Evolutionary conservation across 129 eudicot genomes (phyloP), one percentile per base, ranked within the genome.

Genomic region (Pittosporum tobira): DNA sequence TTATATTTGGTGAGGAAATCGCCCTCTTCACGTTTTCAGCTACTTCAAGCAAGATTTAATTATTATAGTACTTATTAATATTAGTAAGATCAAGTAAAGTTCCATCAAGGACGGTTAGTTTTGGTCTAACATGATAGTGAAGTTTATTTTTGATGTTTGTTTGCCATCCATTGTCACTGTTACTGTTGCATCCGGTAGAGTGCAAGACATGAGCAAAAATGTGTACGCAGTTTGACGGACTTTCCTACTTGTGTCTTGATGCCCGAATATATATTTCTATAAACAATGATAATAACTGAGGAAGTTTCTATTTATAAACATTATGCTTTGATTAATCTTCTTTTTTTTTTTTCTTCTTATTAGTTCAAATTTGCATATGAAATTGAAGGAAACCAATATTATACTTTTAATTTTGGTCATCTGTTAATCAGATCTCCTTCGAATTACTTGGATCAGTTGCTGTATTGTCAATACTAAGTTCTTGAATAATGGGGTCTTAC

Each of bases 401-500:
- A 54, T 64, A 7, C 13, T 0, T n/a, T n/a, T 27, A 23, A 42
- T 14, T 18, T 50, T n/a, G 65, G 42, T 50, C 1, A 46, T 51
- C 60, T 25, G 36, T 20, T 45, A n/a, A n/a, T 57, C 57, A 30
- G 71, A 66, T 56, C 21, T 31, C 26, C 34, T 61, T 25, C 6
- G 44, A 51, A 14, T 59, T 58, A 29, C 24, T 29, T 20, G 53
- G 48, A 54, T 59, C 68, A 73, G 52, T 62, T 65, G 62, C 51
- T 54, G 16, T 56, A 57, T 29, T 47, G 25, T 30, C 34, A 12
- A 20, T 37, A 53, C 26, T 4, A 61, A 45, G 48, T 27, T 67
- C 18, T 60, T 53, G 21, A 48, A 62, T 61, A 25, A 88, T 84
- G 96, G 74, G 94, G 51, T 80, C 87, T 15, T 84, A 67, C 71